phyloP scores from a whole-genome alignment of 148 eudicot species.

The Camellia lanceoleosa region DNA sequence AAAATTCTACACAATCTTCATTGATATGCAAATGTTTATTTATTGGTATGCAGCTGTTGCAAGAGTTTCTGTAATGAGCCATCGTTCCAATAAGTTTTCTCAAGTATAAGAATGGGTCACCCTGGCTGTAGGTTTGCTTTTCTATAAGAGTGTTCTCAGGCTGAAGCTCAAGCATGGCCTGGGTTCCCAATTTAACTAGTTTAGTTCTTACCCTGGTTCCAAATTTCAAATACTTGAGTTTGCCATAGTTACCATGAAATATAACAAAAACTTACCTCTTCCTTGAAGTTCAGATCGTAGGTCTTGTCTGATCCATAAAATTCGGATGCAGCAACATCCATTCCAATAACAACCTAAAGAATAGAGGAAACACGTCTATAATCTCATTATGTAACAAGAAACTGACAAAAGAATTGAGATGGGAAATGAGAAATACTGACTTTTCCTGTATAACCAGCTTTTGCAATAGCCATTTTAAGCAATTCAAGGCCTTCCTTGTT shows the following conservation, averaged over 20 bases:
- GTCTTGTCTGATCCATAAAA: slow-evolving; percentile 80
- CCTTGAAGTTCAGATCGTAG: slow-evolving; percentile 92
- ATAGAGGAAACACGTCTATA: not conserved
- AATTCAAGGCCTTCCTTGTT: no score
- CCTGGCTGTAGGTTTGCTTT: not conserved
- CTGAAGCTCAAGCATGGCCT: not conserved
- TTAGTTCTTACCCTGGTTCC: not conserved
- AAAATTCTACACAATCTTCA: not conserved
- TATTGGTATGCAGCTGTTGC: not conserved
- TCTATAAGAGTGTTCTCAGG: not conserved
- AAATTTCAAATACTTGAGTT: not conserved
- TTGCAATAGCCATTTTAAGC: slow-evolving; percentile 86
- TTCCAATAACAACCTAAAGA: slow-evolving; percentile 80
- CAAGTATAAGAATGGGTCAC: not conserved
- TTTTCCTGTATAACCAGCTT: slow-evolving; percentile 89
- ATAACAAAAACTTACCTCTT: slow-evolving; percentile 48
- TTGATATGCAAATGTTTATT: no score
- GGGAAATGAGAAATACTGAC: slow-evolving; percentile 28
- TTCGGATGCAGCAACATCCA: slow-evolving; percentile 99
- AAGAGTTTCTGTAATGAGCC: not conserved
- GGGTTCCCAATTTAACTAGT: not conserved
- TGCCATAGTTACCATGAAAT: not conserved
- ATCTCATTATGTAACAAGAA: not conserved
- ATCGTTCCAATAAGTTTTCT: not conserved
- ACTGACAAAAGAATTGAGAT: slow-evolving; percentile 3